A percentile compares a stretch with the other conserved stretches of the same genome.
Evolutionary conservation across 2,329 filamentous ascomycete species (phyloP).

Genomic region (Trichoderma arundinaceum): DNA sequence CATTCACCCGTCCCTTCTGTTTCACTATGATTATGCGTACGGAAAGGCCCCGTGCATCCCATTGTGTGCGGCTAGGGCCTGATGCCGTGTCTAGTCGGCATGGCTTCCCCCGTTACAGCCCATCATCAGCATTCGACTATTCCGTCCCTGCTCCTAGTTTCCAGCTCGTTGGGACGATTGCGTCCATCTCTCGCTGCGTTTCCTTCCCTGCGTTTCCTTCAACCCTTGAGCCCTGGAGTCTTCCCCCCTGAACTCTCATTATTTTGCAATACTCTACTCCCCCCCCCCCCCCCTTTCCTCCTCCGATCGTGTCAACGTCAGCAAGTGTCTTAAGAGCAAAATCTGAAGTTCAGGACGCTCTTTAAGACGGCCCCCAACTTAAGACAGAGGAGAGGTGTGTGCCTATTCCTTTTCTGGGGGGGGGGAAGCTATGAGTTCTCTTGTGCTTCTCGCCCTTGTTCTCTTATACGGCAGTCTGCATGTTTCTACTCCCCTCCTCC

Average conservation of each 20-base stretch:
- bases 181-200: not conserved
- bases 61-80: not conserved
- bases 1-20: not conserved
- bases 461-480: too few relatives aligned
- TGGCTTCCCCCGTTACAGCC: not conserved
- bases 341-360: not conserved
- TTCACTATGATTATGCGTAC: slow-evolving; percentile 11
- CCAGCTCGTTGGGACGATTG: not conserved
- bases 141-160: not conserved
- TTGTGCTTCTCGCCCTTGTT: not conserved
- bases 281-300: not conserved
- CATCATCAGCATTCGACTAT: slow-evolving; percentile 3
- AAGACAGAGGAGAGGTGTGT: not conserved
- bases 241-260: not conserved
- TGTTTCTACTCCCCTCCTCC: too few relatives aligned
- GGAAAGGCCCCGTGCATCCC: slow-evolving; percentile 21
- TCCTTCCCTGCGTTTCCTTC: not conserved
- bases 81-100: not conserved
- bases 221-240: too few relatives aligned
- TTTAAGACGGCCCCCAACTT: not conserved
- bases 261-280: too few relatives aligned
- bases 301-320: not conserved
- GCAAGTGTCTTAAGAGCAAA: not conserved
- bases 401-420: not conserved
- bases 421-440: not conserved